Base-by-base conservation (phyloP, 805 yeast species). In the Wickerhamiella azymoides region DNA sequence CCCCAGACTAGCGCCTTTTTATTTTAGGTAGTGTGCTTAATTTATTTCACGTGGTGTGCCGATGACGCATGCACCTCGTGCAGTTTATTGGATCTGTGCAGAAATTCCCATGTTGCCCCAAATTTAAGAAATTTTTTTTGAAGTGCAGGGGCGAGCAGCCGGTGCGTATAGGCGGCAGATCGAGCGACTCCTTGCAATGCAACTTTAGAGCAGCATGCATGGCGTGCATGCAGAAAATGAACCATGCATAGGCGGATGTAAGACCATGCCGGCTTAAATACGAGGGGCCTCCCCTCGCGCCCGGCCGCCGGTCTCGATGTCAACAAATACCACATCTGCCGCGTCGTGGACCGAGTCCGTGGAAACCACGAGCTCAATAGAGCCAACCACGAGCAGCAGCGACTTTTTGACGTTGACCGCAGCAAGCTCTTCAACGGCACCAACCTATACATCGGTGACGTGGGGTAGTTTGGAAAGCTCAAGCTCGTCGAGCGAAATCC, bases 391-490 rank as follows among this genome's bases (percentile, higher is more conserved):
- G 21, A 5, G 10, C 7, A 36, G 38, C 14, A 10, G 9, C 24
- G 16, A 24, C 39, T 33, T 33, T 9, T 10, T 41, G 14, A 30
- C 27, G 2, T 16, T 41, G 39, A 41, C 44, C 24, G 44, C 44
- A 18, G 44, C 44, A 13, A 18, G 38, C 14, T 24, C 24, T n/a
- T 27, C 39, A 18, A 37, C 25, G 25, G 44, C 35, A 24, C 44
- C 44, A 14, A 33, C 44, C 8, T 37, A 32, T 21, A 41, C 44
- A 3, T 30, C 37, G 6, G 28, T 33, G 2, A 41, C 39, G 3
- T 41, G 44, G 44, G 44, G 44, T 13, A 33, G 44, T 33, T 5
- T 41, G 19, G 21, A 26, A 11, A 33, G 39, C 18, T 10, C 37
- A 9, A 33, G 11, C 10, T n/a, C 18, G 24, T 21, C 24, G 24